Evolutionary conservation across 176 grass and related monocot species (phyloP).

Genomic region (Typha latifolia): DNA sequence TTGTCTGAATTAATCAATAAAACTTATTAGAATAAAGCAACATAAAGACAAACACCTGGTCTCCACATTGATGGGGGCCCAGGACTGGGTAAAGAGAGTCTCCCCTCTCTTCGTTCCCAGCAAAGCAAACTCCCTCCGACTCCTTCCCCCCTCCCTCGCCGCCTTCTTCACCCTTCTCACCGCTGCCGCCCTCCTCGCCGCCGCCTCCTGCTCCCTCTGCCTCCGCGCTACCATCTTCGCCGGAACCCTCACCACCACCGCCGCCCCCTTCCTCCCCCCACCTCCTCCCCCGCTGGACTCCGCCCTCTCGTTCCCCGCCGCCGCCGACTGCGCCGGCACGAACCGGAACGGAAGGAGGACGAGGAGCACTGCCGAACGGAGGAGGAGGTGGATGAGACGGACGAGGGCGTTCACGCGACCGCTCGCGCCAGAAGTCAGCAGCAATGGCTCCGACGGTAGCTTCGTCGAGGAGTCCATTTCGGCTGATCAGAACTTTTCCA

Average conservation of each 20-base stretch:
- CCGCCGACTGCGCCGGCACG: not conserved
- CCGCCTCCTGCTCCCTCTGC: constrained; percentile 12
- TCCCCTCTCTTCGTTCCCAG: constrained; percentile 42
- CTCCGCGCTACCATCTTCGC: constrained; percentile 10
- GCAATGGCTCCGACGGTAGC: constrained; percentile 3
- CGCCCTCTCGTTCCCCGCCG: not conserved
- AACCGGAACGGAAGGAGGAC: constrained; percentile 8
- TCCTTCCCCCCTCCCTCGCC: constrained; percentile 39
- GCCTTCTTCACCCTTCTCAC: constrained; percentile 10
- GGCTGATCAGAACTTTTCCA: not conserved
- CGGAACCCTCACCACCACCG: constrained; percentile 1
- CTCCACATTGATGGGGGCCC: constrained; percentile 2
- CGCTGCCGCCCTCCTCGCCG: constrained; percentile 17
- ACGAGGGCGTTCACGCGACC: constrained; percentile 16
- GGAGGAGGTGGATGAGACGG: constrained; percentile 4
- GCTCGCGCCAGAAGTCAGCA: constrained; percentile 17
- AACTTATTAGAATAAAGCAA: not conserved
- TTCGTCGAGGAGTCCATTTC: not conserved
- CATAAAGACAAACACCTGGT: not conserved
- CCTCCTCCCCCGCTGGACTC: constrained; percentile 41
- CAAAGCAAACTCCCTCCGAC: constrained; percentile 32
- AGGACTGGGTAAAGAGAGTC: constrained; percentile 23
- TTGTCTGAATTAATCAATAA: no score
- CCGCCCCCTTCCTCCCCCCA: constrained; percentile 26
- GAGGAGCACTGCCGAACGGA: constrained; percentile 1